phyloP scores from a whole-genome alignment of 495 filamentous ascomycete genomes.

The Tetracladium marchalianum region DNA sequence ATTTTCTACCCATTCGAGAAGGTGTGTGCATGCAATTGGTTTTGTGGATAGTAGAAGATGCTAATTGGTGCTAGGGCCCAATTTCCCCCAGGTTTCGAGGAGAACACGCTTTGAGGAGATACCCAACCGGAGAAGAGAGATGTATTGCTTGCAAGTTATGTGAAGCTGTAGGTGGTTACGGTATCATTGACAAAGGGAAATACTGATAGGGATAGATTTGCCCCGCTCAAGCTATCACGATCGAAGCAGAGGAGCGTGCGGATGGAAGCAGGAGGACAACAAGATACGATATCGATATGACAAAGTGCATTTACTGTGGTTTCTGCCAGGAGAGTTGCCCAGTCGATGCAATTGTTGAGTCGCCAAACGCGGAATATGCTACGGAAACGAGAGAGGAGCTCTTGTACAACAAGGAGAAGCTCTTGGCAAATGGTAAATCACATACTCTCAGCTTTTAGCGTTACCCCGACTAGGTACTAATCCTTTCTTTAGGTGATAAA shows the following conservation, averaged over 20 bases:
- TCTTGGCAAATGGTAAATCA: constrained; percentile 9
- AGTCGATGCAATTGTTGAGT: constrained; percentile 95
- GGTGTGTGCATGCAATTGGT: constrained; percentile 25
- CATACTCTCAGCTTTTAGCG: constrained; percentile 4
- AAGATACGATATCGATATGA: constrained; percentile 99
- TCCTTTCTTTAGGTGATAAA: constrained; percentile 85
- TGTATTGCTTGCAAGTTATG: constrained; percentile 99
- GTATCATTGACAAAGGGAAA: no score
- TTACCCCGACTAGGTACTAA: constrained; percentile 28
- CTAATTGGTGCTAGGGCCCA: constrained; percentile 48
- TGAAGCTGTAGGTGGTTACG: constrained; percentile 55
- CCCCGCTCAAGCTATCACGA: constrained; percentile 93
- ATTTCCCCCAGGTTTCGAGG: constrained; percentile 97
- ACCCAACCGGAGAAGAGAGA: constrained; percentile 94
- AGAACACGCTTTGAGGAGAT: constrained; percentile 89
- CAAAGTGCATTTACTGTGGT: constrained; percentile 99
- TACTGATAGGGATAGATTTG: constrained; percentile 48
- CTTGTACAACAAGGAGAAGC: constrained; percentile 74
- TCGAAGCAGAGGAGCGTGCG: constrained; percentile 95
- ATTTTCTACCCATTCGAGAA: constrained; percentile 99
- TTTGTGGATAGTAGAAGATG: constrained; percentile 7
- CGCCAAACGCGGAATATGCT: constrained; percentile 94
- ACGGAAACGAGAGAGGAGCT: constrained; percentile 96
- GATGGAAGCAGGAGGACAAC: constrained; percentile 92
- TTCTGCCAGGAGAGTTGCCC: constrained; percentile 99